These are phyloP conservation scores for Kalmanozyma brasiliensis DNA, from an alignment of 1,284 basidiomycete species.

Conservation along the genomic window DNA sequence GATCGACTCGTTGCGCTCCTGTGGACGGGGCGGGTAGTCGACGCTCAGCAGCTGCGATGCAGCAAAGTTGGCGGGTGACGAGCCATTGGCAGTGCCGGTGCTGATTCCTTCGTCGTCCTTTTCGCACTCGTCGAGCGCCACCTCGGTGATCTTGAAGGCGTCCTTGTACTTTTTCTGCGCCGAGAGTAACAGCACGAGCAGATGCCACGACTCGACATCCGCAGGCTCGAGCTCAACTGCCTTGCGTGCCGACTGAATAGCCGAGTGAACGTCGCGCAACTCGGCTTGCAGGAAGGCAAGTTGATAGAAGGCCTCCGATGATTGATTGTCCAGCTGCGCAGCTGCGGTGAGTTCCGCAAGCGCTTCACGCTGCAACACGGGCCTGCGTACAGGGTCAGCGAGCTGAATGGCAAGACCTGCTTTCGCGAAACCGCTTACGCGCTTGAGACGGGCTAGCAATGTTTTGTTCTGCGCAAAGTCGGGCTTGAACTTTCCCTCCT, in stretches of 20 bases:
- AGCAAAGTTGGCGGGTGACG: constrained; percentile 47
- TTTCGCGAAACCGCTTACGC: constrained; percentile 48
- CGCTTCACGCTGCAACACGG: constrained; percentile 26
- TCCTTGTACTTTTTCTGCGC: constrained; percentile 83
- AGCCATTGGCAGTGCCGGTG: constrained; percentile 65
- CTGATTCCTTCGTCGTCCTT: constrained; percentile 67
- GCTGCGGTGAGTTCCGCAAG: constrained; percentile 72
- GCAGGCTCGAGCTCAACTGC: constrained; percentile 79
- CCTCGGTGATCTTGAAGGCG: constrained; percentile 81
- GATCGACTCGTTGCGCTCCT: constrained; percentile 80
- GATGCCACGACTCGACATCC: constrained; percentile 88
- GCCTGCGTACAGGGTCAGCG: constrained; percentile 37
- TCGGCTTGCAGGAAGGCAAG: constrained; percentile 72
- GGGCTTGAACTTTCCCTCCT: constrained; percentile 30
- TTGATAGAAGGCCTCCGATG: constrained; percentile 75
- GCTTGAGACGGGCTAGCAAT: constrained; percentile 46
- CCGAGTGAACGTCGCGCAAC: constrained; percentile 77
- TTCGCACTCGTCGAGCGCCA: constrained; percentile 69
- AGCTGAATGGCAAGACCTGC: constrained; percentile 42
- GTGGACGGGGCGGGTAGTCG: constrained; percentile 72
- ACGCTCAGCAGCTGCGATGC: constrained; percentile 70
- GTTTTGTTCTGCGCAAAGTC: constrained; percentile 14
- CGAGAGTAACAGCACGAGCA: constrained; percentile 83
- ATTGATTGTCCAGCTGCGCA: constrained; percentile 73
- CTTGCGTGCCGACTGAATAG: constrained; percentile 76